Base-by-base conservation (phyloP, 164 flowering plant genomes). In the Tinospora cordifolia region DNA sequence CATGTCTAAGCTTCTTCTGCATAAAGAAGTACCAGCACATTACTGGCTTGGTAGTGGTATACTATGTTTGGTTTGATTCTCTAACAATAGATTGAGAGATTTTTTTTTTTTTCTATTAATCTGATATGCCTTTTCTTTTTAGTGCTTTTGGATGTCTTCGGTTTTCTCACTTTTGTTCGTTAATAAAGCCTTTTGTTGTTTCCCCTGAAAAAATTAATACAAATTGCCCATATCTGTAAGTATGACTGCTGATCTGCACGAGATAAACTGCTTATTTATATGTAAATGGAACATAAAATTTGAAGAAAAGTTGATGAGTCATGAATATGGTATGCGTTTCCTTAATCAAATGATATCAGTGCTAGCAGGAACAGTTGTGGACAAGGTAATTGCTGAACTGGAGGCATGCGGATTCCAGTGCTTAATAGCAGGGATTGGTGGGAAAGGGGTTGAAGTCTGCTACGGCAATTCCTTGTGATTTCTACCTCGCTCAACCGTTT, bases 401-500 rank as follows among this genome's bases (percentile, higher is more conserved):
- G 93, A 91, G 75, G 76, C 88, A 0, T 84, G 86, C 21, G 99
- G 97, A 51, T 92, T 90, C 75, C 87, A 95, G 63, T 92, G 99
- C 73, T 74, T 87, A 49, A 81, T 79, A 27, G 96, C 92, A 3
- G 86, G 73, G 62, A 87, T 86, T 72, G 98, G 99, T 13, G 97
- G 96, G 3, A 81, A 77, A 6, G 97, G 99, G 21, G 79, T 84
- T 64, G 88, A 92, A 78, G 62, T 90, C 58, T 82, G 84, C 77
- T 83, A 83, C 57, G 72, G 71, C 41, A 75, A 63, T 39, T 80
- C 79, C 3, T 75, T 87, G 62, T 85, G 76, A 84, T 67, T 25
- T 62, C 44, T 24, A 25, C n/a, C 39, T 40, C 30, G 30, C 65
- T 59, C 44, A 65, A 40, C 30, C n/a, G 4, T 4, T 4, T 30